These are phyloP conservation scores for Cladophialophora bantiana DNA, from an alignment of 2,329 filamentous ascomycete species.

Conservation along the genomic window DNA sequence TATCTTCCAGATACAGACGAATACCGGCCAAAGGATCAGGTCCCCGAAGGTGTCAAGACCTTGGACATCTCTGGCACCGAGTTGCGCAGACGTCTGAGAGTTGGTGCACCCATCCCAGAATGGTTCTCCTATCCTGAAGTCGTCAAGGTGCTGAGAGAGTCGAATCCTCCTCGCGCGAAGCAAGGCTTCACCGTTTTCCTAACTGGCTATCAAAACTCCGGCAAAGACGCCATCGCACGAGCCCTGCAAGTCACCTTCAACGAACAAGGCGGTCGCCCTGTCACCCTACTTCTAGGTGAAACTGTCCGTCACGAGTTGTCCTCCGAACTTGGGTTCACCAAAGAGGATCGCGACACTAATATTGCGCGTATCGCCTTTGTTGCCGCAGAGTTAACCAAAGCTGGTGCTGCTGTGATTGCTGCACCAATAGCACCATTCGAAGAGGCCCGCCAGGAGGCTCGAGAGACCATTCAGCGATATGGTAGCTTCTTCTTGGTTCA, in stretches of 20 bases:
- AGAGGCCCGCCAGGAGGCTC: constrained; percentile 74
- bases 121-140: constrained; percentile 99
- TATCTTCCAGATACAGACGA: constrained; percentile 97
- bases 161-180: constrained; percentile 85
- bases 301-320: constrained; percentile 93
- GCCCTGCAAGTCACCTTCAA: constrained; percentile 96
- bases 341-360: constrained; percentile 91
- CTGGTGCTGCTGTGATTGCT: constrained; percentile 92
- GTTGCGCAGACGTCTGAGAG: constrained; percentile 88
- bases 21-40: constrained; percentile 92
- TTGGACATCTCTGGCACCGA: constrained; percentile 88
- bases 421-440: constrained; percentile 96
- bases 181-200: constrained; percentile 99
- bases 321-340: constrained; percentile 92
- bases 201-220: constrained; percentile 93
- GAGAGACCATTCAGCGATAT: constrained; percentile 83
- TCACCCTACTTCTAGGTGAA: constrained; percentile 93
- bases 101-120: constrained; percentile 92
- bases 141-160: constrained; percentile 93
- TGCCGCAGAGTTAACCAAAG: constrained; percentile 88
- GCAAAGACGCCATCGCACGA: constrained; percentile 95
- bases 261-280: constrained; percentile 94
- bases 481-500: constrained; percentile 95
- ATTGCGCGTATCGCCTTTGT: constrained; percentile 96
- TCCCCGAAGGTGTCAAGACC: constrained; percentile 81